These are phyloP conservation scores for Tricholoma matsutake DNA, from an alignment of 768 basidiomycete species.

Conservation along the genomic window DNA sequence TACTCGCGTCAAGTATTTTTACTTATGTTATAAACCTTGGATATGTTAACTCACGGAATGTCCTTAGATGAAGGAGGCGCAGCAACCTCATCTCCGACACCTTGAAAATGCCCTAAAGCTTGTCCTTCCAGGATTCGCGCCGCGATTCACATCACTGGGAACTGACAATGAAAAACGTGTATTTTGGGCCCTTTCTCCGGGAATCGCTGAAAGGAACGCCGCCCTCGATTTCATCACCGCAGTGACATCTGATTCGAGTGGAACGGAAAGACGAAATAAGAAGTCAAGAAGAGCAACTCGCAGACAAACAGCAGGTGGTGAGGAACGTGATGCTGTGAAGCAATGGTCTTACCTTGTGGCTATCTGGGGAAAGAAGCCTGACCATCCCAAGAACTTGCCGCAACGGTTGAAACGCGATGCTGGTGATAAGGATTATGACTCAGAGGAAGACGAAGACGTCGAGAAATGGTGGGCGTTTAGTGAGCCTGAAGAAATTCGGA, in stretches of 20 bases:
- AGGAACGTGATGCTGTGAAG: slow-evolving; percentile 49
- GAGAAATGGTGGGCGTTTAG: slow-evolving; percentile 79
- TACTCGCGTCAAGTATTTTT: slow-evolving; percentile 8
- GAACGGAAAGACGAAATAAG: slow-evolving; percentile 12
- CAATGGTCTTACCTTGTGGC: slow-evolving; percentile 80
- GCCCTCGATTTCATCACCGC: slow-evolving; percentile 37
- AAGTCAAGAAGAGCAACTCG: slow-evolving; percentile 41
- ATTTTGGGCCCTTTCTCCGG: slow-evolving; percentile 68
- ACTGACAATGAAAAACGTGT: slow-evolving; percentile 60
- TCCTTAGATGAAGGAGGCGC: slow-evolving; percentile 42
- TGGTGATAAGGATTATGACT: slow-evolving; percentile 18
- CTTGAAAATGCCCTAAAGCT: slow-evolving; percentile 59
- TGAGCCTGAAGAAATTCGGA: slow-evolving; percentile 60
- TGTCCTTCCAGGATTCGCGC: slow-evolving; percentile 38
- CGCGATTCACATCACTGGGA: slow-evolving; percentile 65
- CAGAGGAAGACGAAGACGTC: slow-evolving; percentile 35
- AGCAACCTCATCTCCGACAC: slow-evolving; percentile 46
- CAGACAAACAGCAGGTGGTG: slow-evolving; percentile 36
- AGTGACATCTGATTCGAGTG: slow-evolving; percentile 8
- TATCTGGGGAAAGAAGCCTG: slow-evolving; percentile 63
- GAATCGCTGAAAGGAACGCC: slow-evolving; percentile 53
- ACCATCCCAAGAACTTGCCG: slow-evolving; percentile 13
- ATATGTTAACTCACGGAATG: background rate
- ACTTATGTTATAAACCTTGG: background rate
- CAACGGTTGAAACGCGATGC: slow-evolving; percentile 20